phyloP scores from a whole-genome alignment of 116 monocot genomes.

The Zostera marina region DNA sequence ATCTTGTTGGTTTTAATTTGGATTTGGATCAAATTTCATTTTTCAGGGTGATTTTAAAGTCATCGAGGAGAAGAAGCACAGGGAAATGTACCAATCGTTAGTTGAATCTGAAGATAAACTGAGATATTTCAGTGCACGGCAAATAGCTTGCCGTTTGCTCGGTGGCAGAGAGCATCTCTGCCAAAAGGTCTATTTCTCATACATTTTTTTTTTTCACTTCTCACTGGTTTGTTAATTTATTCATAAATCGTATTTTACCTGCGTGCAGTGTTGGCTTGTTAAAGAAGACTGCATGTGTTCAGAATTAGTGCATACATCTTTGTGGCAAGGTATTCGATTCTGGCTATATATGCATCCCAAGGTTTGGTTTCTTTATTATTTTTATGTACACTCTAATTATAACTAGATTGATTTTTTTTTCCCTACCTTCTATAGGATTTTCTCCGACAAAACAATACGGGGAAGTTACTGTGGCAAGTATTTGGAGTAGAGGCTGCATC shows the following conservation, averaged over 20 bases:
- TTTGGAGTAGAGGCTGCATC: conserved; percentile 73
- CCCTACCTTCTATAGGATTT: conserved; percentile 42
- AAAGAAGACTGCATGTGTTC: conserved; percentile 99
- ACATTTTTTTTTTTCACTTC: no score
- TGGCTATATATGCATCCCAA: conserved; percentile 99
- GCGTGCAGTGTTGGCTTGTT: conserved; percentile 86
- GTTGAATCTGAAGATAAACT: conserved; percentile 62
- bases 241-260: no score
- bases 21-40: no score
- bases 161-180: conserved; percentile 89
- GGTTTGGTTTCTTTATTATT: conserved; percentile 19
- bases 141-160: conserved; percentile 78
- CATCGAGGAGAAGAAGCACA: conserved; percentile 69
- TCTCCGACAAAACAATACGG: conserved; percentile 94
- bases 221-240: no score
- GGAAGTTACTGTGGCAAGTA: conserved; percentile 90
- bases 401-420: not conserved
- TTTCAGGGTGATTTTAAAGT: conserved; percentile 56
- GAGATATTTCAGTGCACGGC: conserved; percentile 63
- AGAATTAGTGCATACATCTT: conserved; percentile 25
- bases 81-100: conserved; percentile 37
- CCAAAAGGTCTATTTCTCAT: conserved; percentile 60
- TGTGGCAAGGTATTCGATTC: conserved; percentile 58
- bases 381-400: not conserved
- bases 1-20: not conserved